Base-by-base conservation (phyloP, 345 rosid species). In the Heritiera fomes region DNA sequence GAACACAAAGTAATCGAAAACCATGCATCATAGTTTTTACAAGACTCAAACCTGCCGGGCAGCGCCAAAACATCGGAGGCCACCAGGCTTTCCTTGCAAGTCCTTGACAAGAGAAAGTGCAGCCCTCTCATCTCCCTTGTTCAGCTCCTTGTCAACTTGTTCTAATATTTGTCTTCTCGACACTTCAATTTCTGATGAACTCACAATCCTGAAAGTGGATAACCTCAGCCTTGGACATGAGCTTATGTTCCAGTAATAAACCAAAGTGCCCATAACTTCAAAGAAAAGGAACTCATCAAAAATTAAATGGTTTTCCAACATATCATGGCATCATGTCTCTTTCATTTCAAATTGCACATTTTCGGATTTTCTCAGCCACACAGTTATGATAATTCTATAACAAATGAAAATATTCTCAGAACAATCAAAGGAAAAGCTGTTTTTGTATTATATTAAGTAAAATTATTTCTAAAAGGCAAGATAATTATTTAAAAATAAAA, bases 1-100 rank as follows among this genome's bases (percentile, higher is more conserved):
- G 3, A 66, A 66, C 34, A 47, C 18, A 9, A 1, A 62, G 3
- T 23, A 41, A 62, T 2, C 0, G 47, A 68, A 20, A 43, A 43
- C 10, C 50, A 69, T 5, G 23, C 5, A 2, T 0, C n/a, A 47
- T 40, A 11, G 28, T 32, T 20, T 32, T 20, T 4, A 43, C 7
- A 47, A 49, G 73, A 23, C 55, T 23, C 50, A 41, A 30, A 92
- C 97, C 94, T 92, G 98, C 60, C 98, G 86, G 6, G 91, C 94
- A 6, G 93, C 87, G 2, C 94, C 97, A 59, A 93, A 95, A 75
- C 97, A 91, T 43, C 89, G 82, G 64, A 93, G 92, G 0, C 98
- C 98, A 11, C 88, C 92, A 3, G 96, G 88, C 75, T 90, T 92
- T 8, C 96, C 99, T 77, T 89, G 94, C 79, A 88, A 83, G 72